phyloP scores from a whole-genome alignment of 352 stramenopile genomes.

The Phytophthora fragariae region DNA sequence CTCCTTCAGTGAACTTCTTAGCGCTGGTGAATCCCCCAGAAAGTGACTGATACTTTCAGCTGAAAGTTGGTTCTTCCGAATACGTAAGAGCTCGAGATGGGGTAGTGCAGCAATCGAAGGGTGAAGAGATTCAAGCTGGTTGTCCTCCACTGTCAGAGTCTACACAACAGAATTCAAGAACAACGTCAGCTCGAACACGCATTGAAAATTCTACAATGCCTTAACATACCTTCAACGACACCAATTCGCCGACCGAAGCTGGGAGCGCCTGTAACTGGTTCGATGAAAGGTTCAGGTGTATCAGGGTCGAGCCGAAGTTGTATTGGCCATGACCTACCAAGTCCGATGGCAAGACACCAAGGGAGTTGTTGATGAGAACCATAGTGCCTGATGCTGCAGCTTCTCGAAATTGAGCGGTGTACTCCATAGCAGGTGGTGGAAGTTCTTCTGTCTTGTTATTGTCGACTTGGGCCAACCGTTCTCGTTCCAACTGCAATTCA shows the following conservation, averaged over 20 bases:
- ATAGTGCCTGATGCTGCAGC: conserved; percentile 64
- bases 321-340: conserved; percentile 31
- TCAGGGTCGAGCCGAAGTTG: conserved; percentile 58
- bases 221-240: conserved; percentile 49
- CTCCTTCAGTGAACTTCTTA: conserved; percentile 54
- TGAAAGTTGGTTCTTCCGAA: conserved; percentile 81
- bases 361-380: conserved; percentile 48
- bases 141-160: conserved; percentile 79
- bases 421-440: conserved; percentile 15
- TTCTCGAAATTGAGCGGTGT: conserved; percentile 58
- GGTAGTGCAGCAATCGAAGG: conserved; percentile 50
- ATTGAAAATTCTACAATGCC: not conserved
- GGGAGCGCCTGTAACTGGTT: conserved; percentile 64
- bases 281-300: conserved; percentile 76
- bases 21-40: conserved; percentile 30
- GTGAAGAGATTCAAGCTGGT: conserved; percentile 59
- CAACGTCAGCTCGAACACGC: conserved; percentile 4
- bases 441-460: conserved; percentile 15
- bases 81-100: conserved; percentile 62
- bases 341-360: conserved; percentile 43
- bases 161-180: conserved; percentile 22
- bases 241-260: conserved; percentile 51
- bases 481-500: conserved; percentile 50
- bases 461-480: conserved; percentile 21
- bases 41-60: conserved; percentile 52